Percentiles rank a stretch among this genome's conserved stretches.
These are phyloP conservation scores for Fusarium abutilonis DNA, from an alignment of 2,329 filamentous ascomycete genomes.

Conservation along the genomic window DNA sequence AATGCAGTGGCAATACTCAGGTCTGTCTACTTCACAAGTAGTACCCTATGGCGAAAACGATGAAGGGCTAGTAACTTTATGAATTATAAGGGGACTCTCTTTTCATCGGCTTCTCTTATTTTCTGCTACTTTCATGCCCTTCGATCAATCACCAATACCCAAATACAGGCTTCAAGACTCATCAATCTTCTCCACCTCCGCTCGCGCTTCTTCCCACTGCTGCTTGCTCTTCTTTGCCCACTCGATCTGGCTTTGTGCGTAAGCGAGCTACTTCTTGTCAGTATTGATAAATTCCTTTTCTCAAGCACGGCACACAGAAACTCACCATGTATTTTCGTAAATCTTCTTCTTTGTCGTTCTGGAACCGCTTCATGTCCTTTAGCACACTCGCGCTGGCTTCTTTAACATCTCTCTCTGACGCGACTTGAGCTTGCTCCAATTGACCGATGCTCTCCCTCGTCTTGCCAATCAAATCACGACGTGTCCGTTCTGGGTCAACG, in stretches of 20 bases:
- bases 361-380: slow-evolving; percentile 91
- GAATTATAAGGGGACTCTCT: slow-evolving; percentile 34
- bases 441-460: slow-evolving; percentile 87
- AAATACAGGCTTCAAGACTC: slow-evolving; percentile 54
- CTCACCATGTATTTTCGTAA: slow-evolving; percentile 94
- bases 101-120: slow-evolving; percentile 16
- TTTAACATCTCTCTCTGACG: slow-evolving; percentile 89
- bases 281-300: slow-evolving; percentile 1
- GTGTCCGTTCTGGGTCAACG: slow-evolving; percentile 91
- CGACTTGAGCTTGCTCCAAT: slow-evolving; percentile 89
- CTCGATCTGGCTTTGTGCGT: slow-evolving; percentile 91
- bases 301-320: slow-evolving; percentile 17
- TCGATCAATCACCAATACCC: slow-evolving; percentile 6
- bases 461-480: slow-evolving; percentile 94
- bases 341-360: slow-evolving; percentile 95
- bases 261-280: slow-evolving; percentile 73
- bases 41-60: slow-evolving; percentile 10
- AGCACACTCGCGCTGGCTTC: slow-evolving; percentile 90
- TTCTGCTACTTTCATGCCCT: slow-evolving; percentile 16
- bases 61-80: slow-evolving; percentile 14
- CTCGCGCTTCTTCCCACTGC: slow-evolving; percentile 90
- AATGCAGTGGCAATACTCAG: slow-evolving; percentile 1
- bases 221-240: slow-evolving; percentile 92
- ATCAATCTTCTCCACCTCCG: slow-evolving; percentile 89
- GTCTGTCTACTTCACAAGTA: slow-evolving; percentile 8